A percentile compares a stretch with the other conserved stretches of the same genome.
Conservation (phyloP, 257 asterid species). For the Primulina tabacum region DNA sequence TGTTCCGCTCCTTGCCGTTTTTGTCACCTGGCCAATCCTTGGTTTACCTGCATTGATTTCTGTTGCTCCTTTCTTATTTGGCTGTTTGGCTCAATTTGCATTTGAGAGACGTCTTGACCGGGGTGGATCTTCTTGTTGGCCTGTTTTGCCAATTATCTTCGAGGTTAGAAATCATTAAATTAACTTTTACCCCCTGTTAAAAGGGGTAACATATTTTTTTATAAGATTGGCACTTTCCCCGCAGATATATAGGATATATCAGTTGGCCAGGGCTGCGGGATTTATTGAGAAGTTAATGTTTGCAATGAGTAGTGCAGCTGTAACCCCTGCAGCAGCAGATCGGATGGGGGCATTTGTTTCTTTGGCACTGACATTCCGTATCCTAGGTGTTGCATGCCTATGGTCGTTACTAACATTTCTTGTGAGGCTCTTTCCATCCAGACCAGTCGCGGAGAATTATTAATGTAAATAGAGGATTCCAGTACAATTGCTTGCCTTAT, state of each 20-base stretch:
- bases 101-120: conserved; percentile 55
- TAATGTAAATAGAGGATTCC: conserved; percentile 31
- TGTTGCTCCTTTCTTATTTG: conserved; percentile 62
- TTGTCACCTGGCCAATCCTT: conserved; percentile 75
- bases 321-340: conserved; percentile 46
- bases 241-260: conserved; percentile 90
- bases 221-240: conserved; percentile 7
- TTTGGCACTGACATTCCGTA: conserved; percentile 59
- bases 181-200: not conserved
- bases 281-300: conserved; percentile 61
- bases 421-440: conserved; percentile 83
- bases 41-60: conserved; percentile 68
- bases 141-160: conserved; percentile 76
- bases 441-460: conserved; percentile 85
- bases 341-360: conserved; percentile 62
- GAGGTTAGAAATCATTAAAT: conserved; percentile 47
- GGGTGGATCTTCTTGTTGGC: conserved; percentile 81
- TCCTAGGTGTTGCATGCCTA: conserved; percentile 65
- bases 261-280: conserved; percentile 63
- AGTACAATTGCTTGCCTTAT: not conserved
- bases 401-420: conserved; percentile 97
- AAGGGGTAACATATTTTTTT: not conserved
- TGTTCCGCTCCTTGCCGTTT: conserved; percentile 67
- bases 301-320: conserved; percentile 48
- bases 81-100: conserved; percentile 59